phyloP scores from a whole-genome alignment of 495 filamentous ascomycete genomes.

The Friedmanniomyces endolithicus region DNA sequence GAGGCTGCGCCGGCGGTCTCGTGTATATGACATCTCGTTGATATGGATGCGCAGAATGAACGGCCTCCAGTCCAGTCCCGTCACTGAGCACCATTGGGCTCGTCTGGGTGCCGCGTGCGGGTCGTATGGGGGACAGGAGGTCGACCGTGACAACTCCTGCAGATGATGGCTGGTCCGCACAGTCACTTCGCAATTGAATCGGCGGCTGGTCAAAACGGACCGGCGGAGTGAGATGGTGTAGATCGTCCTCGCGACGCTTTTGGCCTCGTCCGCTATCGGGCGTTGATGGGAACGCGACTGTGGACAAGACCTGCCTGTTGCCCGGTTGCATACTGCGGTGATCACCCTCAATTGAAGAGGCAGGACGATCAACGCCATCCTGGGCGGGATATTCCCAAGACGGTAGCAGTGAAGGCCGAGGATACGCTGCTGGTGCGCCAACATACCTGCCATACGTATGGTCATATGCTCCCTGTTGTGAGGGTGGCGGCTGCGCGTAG shows the following conservation, averaged over 20 bases:
- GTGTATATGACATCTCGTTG: neutral
- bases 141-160: neutral
- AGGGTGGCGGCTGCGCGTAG: neutral
- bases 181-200: neutral
- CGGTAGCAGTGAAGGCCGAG: neutral
- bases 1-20: neutral
- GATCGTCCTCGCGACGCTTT: neutral
- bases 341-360: neutral
- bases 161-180: neutral
- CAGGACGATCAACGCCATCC: neutral
- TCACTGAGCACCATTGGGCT: neutral
- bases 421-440: neutral
- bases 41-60: neutral
- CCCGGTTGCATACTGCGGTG: neutral
- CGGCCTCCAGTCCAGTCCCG: neutral
- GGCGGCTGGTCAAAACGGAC: neutral
- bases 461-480: neutral
- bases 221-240: neutral
- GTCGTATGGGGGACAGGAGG: neutral
- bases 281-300: neutral
- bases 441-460: neutral
- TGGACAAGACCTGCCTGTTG: neutral
- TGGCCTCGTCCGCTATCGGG: neutral
- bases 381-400: neutral
- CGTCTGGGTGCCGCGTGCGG: neutral